Conservation (phyloP, 495 filamentous ascomycete species). For the Niebla homalea region DNA sequence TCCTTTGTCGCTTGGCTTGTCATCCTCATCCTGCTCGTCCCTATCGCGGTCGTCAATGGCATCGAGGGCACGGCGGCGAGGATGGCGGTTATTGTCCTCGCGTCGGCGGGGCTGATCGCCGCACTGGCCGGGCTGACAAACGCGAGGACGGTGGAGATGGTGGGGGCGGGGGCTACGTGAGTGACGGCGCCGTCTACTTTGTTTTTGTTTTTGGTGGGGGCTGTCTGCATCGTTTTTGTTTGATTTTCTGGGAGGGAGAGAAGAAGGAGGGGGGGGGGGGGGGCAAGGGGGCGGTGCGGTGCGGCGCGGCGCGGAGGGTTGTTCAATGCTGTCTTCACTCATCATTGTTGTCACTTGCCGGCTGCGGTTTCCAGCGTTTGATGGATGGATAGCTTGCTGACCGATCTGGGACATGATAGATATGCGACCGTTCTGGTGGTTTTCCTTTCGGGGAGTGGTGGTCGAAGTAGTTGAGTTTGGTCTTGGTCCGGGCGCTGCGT, state of each 20-base stretch:
- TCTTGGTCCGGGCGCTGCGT: too few relatives aligned
- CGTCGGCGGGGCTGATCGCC: conserved; percentile 9
- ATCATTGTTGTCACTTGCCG: too few relatives aligned
- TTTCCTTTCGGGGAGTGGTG: conserved; percentile 8
- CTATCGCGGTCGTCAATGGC: conserved; percentile 19
- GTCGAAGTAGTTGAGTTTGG: neutral
- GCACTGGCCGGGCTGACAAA: conserved; percentile 8
- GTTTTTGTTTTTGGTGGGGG: neutral
- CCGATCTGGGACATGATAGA: neutral
- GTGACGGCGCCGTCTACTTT: neutral
- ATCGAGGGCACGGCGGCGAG: conserved; percentile 14
- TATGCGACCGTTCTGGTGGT: conserved; percentile 15
- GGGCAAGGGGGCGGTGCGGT: too few relatives aligned
- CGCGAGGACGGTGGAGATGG: conserved; percentile 11
- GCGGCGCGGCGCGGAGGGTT: too few relatives aligned
- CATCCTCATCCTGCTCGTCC: conserved; percentile 21
- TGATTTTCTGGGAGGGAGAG: too few relatives aligned
- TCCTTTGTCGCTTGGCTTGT: conserved; percentile 17
- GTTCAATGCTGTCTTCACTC: too few relatives aligned
- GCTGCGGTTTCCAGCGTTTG: too few relatives aligned
- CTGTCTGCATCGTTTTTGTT: neutral
- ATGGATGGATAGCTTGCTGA: neutral
- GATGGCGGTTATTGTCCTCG: conserved; percentile 19
- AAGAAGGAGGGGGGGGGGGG: too few relatives aligned
- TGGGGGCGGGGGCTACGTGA: conserved; percentile 15